Evolutionary conservation across 2,329 filamentous ascomycete genomes (phyloP).

Genomic region (Talaromyces rugulosus): DNA sequence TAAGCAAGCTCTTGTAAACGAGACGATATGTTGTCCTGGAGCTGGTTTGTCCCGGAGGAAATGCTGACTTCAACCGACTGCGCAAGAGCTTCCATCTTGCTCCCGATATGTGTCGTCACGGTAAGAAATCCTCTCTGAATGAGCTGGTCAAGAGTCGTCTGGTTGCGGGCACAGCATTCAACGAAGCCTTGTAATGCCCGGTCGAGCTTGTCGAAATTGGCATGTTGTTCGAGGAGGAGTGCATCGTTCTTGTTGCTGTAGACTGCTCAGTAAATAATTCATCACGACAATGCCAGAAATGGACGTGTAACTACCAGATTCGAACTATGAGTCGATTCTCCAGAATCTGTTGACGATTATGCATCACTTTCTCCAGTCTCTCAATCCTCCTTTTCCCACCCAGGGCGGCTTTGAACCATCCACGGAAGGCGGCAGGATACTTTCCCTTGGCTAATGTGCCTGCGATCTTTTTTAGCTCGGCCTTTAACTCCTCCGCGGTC

Average conservation of each 20-base stretch:
- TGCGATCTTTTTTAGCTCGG: neutral
- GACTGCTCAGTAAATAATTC: neutral
- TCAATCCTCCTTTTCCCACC: neutral
- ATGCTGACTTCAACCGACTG: neutral
- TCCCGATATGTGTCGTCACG: neutral
- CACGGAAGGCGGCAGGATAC: neutral
- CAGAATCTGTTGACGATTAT: neutral
- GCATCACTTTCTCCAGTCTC: neutral
- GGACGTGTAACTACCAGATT: neutral
- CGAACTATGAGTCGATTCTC: slow-evolving; percentile 1
- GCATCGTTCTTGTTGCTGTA: slow-evolving; percentile 4
- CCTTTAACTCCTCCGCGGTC: neutral
- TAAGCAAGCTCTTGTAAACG: neutral
- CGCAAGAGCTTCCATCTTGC: neutral
- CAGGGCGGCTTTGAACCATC: neutral
- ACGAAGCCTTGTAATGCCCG: neutral
- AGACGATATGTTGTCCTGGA: slow-evolving; percentile 1
- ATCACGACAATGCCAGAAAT: neutral
- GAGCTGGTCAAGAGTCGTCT: neutral
- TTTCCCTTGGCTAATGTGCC: neutral
- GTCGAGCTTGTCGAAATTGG: neutral
- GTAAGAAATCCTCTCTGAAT: neutral
- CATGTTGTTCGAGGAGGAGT: slow-evolving; percentile 3
- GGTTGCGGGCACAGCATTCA: neutral
- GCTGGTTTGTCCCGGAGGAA: neutral